These are phyloP conservation scores for Zopfochytrium polystomum DNA, from an alignment of 371 early-diverging fungal genomes.

Conservation along the genomic window DNA sequence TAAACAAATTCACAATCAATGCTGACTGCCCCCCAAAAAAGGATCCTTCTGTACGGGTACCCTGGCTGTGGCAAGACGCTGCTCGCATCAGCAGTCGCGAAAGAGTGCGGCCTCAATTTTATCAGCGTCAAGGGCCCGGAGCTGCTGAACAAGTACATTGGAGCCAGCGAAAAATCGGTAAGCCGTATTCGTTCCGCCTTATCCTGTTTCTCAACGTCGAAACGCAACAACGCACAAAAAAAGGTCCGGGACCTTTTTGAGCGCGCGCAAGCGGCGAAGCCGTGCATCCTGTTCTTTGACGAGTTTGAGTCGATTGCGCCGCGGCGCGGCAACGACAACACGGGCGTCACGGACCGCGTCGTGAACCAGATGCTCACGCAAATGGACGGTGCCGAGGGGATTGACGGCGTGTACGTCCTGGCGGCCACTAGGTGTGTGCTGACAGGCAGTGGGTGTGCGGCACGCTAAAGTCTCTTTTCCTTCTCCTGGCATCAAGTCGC, in stretches of 20 bases:
- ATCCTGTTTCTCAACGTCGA: no score
- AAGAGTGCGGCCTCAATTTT: slow-evolving; percentile 89
- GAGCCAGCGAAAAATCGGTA: slow-evolving; percentile 67
- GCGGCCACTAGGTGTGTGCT: slow-evolving; percentile 83
- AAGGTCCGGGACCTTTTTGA: slow-evolving; percentile 95
- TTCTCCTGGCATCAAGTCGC: slow-evolving; percentile 32
- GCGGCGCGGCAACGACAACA: slow-evolving; percentile 83
- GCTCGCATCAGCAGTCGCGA: slow-evolving; percentile 89
- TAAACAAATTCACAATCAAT: slow-evolving; percentile 3
- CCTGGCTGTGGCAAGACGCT: slow-evolving; percentile 99
- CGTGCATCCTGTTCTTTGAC: slow-evolving; percentile 92
- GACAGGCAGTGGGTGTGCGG: slow-evolving; percentile 27
- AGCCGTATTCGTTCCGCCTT: no score
- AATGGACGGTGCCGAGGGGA: slow-evolving; percentile 94
- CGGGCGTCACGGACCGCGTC: slow-evolving; percentile 90
- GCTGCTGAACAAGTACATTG: slow-evolving; percentile 95
- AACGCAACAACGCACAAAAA: no score
- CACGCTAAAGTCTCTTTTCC: background rate
- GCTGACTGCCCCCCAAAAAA: slow-evolving; percentile 20
- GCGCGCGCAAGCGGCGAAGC: slow-evolving; percentile 85
- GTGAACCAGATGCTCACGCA: slow-evolving; percentile 95
- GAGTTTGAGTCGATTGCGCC: slow-evolving; percentile 97
- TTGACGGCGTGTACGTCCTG: slow-evolving; percentile 86
- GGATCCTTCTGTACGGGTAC: slow-evolving; percentile 88
- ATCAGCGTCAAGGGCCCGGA: slow-evolving; percentile 96